phyloP scores from a whole-genome alignment of 1,139 yeast species.

The Hemisphaericaspora xylofermentans region DNA sequence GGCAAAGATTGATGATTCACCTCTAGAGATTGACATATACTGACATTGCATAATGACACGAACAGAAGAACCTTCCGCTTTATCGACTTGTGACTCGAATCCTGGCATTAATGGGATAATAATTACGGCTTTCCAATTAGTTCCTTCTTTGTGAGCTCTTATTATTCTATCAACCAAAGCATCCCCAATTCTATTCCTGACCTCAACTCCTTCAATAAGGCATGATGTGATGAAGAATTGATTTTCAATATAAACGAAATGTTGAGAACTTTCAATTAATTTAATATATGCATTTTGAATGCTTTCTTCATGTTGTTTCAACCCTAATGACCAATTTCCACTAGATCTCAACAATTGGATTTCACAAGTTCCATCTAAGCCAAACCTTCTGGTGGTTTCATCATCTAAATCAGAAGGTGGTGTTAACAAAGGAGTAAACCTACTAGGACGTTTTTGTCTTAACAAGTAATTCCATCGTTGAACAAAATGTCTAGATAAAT shows the following conservation, averaged over 20 bases:
- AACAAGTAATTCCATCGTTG: conserved; percentile 96
- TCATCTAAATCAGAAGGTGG: conserved; percentile 89
- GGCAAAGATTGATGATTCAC: conserved; percentile 85
- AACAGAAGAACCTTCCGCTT: conserved; percentile 90
- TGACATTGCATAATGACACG: conserved; percentile 97
- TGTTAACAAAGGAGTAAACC: conserved; percentile 85
- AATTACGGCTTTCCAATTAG: conserved; percentile 85
- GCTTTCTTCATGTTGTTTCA: conserved; percentile 81
- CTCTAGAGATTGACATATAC: conserved; percentile 89
- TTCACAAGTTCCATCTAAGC: conserved; percentile 86
- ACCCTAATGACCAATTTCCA: conserved; percentile 90
- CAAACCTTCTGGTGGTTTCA: conserved; percentile 62
- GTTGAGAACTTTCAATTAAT: conserved; percentile 87
- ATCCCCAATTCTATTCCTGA: conserved; percentile 90
- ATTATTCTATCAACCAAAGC: conserved; percentile 93
- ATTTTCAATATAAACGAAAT: conserved; percentile 90
- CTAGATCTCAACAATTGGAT: conserved; percentile 86
- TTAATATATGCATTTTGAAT: conserved; percentile 91
- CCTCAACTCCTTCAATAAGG: conserved; percentile 78
- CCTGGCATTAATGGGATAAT: conserved; percentile 98
- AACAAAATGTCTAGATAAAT: conserved; percentile 88
- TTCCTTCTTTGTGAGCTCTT: conserved; percentile 76
- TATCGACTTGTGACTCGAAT: conserved; percentile 89
- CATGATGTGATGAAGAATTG: conserved; percentile 92
- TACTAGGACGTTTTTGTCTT: conserved; percentile 90